Evolutionary conservation across 2,329 filamentous ascomycete species (phyloP).

Genomic region (Hymenotorrendiella dingleyae): DNA sequence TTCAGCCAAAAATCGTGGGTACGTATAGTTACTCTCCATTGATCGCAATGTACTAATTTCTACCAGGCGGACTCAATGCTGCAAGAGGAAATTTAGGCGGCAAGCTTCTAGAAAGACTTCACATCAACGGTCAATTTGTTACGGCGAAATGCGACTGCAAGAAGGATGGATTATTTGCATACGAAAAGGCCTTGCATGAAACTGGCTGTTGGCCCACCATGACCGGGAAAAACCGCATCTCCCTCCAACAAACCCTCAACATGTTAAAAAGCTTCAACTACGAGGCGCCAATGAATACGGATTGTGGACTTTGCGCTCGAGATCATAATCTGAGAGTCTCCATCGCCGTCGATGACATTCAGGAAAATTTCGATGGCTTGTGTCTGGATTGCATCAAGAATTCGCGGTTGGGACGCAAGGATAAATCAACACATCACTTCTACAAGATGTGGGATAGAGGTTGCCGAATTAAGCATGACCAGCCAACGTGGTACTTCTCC

Average conservation of each 20-base stretch:
- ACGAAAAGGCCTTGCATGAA: constrained; percentile 1
- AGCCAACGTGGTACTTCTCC: constrained; percentile 15
- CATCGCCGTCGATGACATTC: not conserved
- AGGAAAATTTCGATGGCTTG: constrained; percentile 10
- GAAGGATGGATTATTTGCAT: constrained; percentile 5
- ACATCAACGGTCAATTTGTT: constrained; percentile 4
- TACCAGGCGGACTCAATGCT: constrained; percentile 6
- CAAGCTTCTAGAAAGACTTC: constrained; percentile 8
- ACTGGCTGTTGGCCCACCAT: constrained; percentile 14
- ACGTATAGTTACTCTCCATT: not conserved
- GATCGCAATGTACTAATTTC: not conserved
- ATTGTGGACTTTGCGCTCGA: constrained; percentile 1
- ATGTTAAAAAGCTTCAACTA: constrained; percentile 2
- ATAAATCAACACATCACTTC: no score
- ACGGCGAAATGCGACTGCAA: constrained; percentile 1
- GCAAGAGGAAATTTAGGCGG: constrained; percentile 6
- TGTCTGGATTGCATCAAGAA: constrained; percentile 17
- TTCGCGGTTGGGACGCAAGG: not conserved
- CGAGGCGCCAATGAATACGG: not conserved
- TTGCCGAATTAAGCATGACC: constrained; percentile 10
- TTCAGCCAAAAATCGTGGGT: constrained; percentile 7
- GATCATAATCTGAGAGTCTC: not conserved
- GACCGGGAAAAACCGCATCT: not conserved
- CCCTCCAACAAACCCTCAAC: not conserved
- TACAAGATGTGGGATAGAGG: constrained; percentile 1